These are phyloP conservation scores for Lepidopterella palustris DNA, from an alignment of 495 filamentous ascomycete genomes.

Conservation along the genomic window DNA sequence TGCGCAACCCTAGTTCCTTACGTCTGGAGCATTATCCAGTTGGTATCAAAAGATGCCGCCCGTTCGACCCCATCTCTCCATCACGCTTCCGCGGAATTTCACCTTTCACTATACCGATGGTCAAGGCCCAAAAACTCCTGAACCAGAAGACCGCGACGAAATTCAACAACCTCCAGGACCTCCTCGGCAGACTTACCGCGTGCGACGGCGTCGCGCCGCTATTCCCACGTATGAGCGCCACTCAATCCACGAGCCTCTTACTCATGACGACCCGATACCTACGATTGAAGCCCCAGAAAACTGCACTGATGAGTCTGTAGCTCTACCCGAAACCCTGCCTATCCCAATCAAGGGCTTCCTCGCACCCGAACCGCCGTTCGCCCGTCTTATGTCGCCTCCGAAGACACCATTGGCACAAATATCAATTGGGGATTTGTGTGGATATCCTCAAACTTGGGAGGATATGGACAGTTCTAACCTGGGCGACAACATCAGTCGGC, in stretches of 20 bases:
- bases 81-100: slow-evolving; percentile 60
- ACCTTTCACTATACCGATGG: slow-evolving; percentile 51
- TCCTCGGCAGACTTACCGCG: slow-evolving; percentile 43
- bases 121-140: slow-evolving; percentile 53
- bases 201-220: slow-evolving; percentile 39
- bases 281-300: slow-evolving; percentile 54
- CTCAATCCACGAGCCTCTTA: background rate
- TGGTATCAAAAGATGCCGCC: slow-evolving; percentile 18
- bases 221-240: slow-evolving; percentile 33
- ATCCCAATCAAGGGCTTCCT: slow-evolving; percentile 38
- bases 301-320: slow-evolving; percentile 23
- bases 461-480: slow-evolving; percentile 15
- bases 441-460: slow-evolving; percentile 25
- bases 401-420: slow-evolving; percentile 59
- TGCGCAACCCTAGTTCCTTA: background rate
- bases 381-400: slow-evolving; percentile 47
- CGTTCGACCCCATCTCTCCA: slow-evolving; percentile 49
- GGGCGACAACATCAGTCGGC: slow-evolving; percentile 44
- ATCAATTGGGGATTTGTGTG: slow-evolving; percentile 4
- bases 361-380: slow-evolving; percentile 44
- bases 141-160: slow-evolving; percentile 43
- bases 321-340: slow-evolving; percentile 17
- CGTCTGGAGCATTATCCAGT: background rate
- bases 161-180: slow-evolving; percentile 42
- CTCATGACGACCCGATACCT: slow-evolving; percentile 46